Conservation (phyloP, 2,329 filamentous ascomycete species). For the Pseudogymnoascus sp. region DNA sequence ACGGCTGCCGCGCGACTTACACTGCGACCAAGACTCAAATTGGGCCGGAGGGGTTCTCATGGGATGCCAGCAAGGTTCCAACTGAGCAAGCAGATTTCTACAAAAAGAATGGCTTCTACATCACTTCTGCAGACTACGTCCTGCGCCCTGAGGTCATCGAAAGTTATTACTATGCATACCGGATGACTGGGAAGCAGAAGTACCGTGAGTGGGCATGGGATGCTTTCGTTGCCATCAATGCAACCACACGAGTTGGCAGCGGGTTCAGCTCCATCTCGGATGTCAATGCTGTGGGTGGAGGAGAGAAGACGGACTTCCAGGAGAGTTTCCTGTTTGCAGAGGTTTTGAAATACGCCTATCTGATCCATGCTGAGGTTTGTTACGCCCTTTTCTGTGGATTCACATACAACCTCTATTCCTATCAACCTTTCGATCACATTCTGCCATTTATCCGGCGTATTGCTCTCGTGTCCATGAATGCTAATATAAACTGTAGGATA, state of each 20-base stretch:
- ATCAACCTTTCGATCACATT: background rate
- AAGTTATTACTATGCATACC: constrained; percentile 79
- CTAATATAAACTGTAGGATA: constrained; percentile 18
- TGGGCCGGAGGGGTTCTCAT: constrained; percentile 65
- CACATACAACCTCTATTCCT: background rate
- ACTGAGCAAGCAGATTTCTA: constrained; percentile 50
- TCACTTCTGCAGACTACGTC: constrained; percentile 51
- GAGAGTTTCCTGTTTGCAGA: constrained; percentile 87
- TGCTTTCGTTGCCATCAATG: constrained; percentile 61
- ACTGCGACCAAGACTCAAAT: constrained; percentile 58
- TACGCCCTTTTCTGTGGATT: background rate
- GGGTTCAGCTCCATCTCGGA: constrained; percentile 60
- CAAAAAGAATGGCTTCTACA: constrained; percentile 61
- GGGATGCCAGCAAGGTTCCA: constrained; percentile 44
- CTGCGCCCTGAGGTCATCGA: constrained; percentile 77
- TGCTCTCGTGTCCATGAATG: constrained; percentile 5
- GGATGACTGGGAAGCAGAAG: constrained; percentile 62
- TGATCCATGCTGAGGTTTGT: constrained; percentile 41
- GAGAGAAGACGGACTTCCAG: constrained; percentile 58
- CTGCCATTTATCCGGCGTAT: background rate
- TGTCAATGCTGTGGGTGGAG: constrained; percentile 56
- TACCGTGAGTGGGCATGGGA: constrained; percentile 84
- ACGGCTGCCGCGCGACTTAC: constrained; percentile 70
- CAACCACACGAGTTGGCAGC: constrained; percentile 50
- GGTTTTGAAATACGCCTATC: constrained; percentile 74